phyloP scores from a whole-genome alignment of 768 basidiomycete genomes.

The Sutorius australiensis region DNA sequence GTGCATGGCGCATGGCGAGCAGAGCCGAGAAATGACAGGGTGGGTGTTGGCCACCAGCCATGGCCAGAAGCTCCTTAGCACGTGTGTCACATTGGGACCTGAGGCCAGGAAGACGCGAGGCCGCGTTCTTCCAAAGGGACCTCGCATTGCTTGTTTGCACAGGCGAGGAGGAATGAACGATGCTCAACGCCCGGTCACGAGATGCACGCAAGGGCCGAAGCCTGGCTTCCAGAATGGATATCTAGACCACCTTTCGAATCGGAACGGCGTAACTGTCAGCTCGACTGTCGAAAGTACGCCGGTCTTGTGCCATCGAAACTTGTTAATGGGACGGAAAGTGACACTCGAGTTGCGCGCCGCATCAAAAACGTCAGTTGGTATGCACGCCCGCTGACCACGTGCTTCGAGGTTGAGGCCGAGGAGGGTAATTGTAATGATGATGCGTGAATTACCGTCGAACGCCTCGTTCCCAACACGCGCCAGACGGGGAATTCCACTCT shows the following conservation, averaged over 20 bases:
- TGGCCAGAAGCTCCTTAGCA: constrained; percentile 18
- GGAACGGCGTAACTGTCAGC: neutral
- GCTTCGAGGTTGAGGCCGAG: constrained; percentile 20
- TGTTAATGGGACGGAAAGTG: neutral
- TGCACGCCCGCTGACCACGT: constrained; percentile 17
- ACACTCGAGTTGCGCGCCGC: neutral
- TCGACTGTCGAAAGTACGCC: constrained; percentile 6
- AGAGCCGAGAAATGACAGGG: constrained; percentile 26
- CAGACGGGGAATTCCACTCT: constrained; percentile 18
- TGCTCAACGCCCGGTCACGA: constrained; percentile 18
- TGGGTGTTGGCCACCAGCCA: constrained; percentile 12
- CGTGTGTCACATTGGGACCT: constrained; percentile 23
- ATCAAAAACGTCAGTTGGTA: constrained; percentile 10
- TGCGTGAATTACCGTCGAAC: constrained; percentile 22
- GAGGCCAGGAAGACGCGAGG: constrained; percentile 32
- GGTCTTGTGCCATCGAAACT: constrained; percentile 1
- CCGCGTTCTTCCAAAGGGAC: constrained; percentile 29
- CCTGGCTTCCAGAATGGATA: constrained; percentile 17
- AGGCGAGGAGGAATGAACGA: constrained; percentile 30
- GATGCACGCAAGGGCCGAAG: constrained; percentile 3
- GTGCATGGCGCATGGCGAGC: constrained; percentile 27
- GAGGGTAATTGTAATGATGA: constrained; percentile 22
- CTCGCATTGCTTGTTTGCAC: constrained; percentile 26
- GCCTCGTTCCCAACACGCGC: constrained; percentile 31
- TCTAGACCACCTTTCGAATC: neutral